phyloP scores from a whole-genome alignment of 805 yeast species.

The Cyberlindnera maritima region DNA sequence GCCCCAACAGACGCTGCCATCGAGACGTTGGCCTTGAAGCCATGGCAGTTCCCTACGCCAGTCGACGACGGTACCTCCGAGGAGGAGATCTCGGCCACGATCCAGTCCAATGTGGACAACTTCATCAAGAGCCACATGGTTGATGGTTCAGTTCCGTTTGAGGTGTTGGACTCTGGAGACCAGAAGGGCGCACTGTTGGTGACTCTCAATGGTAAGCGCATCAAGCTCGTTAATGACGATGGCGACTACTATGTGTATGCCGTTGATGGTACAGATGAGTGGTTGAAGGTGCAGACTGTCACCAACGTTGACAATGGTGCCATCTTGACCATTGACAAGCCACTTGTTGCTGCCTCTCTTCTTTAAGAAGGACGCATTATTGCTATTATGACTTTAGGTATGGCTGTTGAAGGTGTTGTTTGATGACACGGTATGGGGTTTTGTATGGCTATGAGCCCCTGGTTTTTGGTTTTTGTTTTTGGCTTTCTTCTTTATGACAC shows the following conservation, averaged over 20 bases:
- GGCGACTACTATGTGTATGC: slow-evolving; percentile 35
- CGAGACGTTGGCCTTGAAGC: slow-evolving; percentile 49
- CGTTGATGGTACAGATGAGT: slow-evolving; percentile 31
- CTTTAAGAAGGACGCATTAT: background rate
- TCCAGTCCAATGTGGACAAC: slow-evolving; percentile 48
- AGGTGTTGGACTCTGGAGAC: slow-evolving; percentile 14
- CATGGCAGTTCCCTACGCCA: slow-evolving; percentile 76
- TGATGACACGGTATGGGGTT: background rate
- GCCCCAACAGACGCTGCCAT: slow-evolving; percentile 73
- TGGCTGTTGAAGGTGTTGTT: too few relatives aligned
- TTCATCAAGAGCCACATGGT: slow-evolving; percentile 68
- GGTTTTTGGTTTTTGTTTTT: background rate
- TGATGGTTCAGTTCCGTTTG: slow-evolving; percentile 27
- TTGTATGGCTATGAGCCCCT: too few relatives aligned
- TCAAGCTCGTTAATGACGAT: slow-evolving; percentile 36
- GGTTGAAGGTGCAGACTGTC: slow-evolving; percentile 33
- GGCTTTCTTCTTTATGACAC: background rate
- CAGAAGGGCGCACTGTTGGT: slow-evolving; percentile 31
- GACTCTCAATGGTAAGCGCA: slow-evolving; percentile 33
- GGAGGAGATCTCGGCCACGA: slow-evolving; percentile 45
- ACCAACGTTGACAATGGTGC: slow-evolving; percentile 45
- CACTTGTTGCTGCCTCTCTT: slow-evolving; percentile 12
- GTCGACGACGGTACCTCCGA: slow-evolving; percentile 38
- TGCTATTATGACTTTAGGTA: too few relatives aligned
- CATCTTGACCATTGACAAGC: slow-evolving; percentile 37